phyloP scores from a whole-genome alignment of 495 filamentous ascomycete species.

The Xylaria palmicola region DNA sequence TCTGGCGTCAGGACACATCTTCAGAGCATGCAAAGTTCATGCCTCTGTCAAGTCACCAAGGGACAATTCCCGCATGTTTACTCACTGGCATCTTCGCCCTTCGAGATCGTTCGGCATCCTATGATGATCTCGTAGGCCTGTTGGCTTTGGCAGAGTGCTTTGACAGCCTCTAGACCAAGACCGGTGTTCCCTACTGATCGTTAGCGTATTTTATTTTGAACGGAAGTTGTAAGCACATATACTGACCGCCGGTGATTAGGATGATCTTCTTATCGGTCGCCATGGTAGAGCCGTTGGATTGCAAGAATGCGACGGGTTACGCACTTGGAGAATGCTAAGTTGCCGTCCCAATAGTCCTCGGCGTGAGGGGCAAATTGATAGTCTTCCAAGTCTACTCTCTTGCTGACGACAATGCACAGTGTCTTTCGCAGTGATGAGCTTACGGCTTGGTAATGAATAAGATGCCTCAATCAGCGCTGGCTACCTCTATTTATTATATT shows the following conservation, averaged over 20 bases:
- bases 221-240: background rate
- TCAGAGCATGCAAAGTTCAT: background rate
- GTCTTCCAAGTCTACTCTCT: background rate
- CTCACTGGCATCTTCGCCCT: constrained; percentile 44
- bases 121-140: constrained; percentile 49
- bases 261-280: constrained; percentile 29
- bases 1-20: background rate
- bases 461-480: no score
- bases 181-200: constrained; percentile 41
- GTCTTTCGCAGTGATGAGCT: background rate
- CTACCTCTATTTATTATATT: no score
- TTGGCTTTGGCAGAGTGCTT: constrained; percentile 40
- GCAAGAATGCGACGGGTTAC: background rate
- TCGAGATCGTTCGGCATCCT: constrained; percentile 43
- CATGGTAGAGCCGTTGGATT: constrained; percentile 17
- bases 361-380: background rate
- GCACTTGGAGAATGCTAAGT: background rate
- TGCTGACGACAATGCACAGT: background rate
- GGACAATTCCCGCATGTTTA: background rate
- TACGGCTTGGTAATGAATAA: no score
- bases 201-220: constrained; percentile 10
- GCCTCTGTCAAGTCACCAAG: no score
- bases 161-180: constrained; percentile 49
- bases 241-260: constrained; percentile 31
- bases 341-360: background rate